Percentiles rank a stretch among this genome's conserved stretches.
Conservation (phyloP, 1,284 basidiomycete species). For the Rhodotorula sp. region DNA sequence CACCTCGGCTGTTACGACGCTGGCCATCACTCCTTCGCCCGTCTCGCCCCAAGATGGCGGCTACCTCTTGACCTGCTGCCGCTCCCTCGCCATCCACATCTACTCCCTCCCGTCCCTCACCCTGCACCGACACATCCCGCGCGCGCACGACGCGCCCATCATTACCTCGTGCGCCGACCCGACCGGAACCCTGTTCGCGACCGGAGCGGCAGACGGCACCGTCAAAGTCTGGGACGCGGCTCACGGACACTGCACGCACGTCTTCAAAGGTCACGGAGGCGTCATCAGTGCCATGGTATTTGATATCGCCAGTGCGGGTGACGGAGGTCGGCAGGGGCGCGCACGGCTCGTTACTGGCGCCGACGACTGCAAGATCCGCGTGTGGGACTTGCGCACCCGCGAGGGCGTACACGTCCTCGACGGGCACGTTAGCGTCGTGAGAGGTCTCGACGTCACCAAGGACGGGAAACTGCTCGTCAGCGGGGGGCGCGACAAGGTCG, state of each 20-base stretch:
- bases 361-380: slow-evolving; percentile 75
- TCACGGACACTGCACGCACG: slow-evolving; percentile 86
- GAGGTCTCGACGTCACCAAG: slow-evolving; percentile 64
- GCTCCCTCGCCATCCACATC: slow-evolving; percentile 55
- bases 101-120: slow-evolving; percentile 55
- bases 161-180: slow-evolving; percentile 81
- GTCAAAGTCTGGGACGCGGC: slow-evolving; percentile 95
- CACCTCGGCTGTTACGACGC: slow-evolving; percentile 56
- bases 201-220: slow-evolving; percentile 89
- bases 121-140: slow-evolving; percentile 69
- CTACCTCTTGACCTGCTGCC: slow-evolving; percentile 54
- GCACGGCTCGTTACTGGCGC: slow-evolving; percentile 43
- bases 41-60: slow-evolving; percentile 45
- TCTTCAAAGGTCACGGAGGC: slow-evolving; percentile 94
- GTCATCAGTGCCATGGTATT: slow-evolving; percentile 87
- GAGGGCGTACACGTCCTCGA: slow-evolving; percentile 65
- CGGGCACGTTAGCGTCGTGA: slow-evolving; percentile 84
- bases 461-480: slow-evolving; percentile 85
- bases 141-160: slow-evolving; percentile 87
- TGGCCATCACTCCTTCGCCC: slow-evolving; percentile 46
- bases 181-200: slow-evolving; percentile 86
- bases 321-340: slow-evolving; percentile 33
- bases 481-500: slow-evolving; percentile 85
- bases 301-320: slow-evolving; percentile 50
- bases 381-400: slow-evolving; percentile 73